Conservation (phyloP, 2,329 filamentous ascomycete species). For the Aspergillus sp. region DNA sequence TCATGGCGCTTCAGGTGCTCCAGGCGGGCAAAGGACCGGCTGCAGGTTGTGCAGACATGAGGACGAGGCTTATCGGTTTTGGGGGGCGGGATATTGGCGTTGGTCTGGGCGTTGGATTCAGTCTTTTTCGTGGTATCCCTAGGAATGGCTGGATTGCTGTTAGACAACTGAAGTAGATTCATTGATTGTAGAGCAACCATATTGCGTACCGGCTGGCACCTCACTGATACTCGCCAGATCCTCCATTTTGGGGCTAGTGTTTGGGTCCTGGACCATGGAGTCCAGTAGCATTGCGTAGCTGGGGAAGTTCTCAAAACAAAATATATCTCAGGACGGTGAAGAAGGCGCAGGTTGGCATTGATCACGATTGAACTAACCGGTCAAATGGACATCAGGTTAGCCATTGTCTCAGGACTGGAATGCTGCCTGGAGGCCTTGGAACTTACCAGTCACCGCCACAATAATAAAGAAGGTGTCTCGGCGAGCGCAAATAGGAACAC, state of each 20-base stretch:
- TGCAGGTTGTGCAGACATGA: constrained; percentile 86
- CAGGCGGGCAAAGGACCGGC: constrained; percentile 84
- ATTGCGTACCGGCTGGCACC: constrained; percentile 34
- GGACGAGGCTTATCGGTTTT: constrained; percentile 97
- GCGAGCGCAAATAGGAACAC: background rate
- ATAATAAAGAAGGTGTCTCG: background rate
- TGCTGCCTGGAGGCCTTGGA: background rate
- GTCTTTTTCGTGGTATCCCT: constrained; percentile 25
- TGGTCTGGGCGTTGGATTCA: constrained; percentile 23
- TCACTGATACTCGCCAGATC: constrained; percentile 38
- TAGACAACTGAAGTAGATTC: constrained; percentile 2
- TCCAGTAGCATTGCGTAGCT: constrained; percentile 25
- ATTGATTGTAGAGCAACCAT: constrained; percentile 2
- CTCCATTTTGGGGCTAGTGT: constrained; percentile 29
- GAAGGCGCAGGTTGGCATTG: background rate
- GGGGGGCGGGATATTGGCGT: constrained; percentile 55
- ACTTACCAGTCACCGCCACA: background rate
- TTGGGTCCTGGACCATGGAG: constrained; percentile 33
- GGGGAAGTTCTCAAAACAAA: background rate
- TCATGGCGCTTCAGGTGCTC: constrained; percentile 98
- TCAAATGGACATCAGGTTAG: background rate
- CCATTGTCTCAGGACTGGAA: background rate
- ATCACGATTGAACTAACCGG: background rate
- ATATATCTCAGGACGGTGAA: background rate
- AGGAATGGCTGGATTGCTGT: constrained; percentile 12